Evolutionary conservation across 176 grass and related monocot genomes (phyloP), one percentile per base, ranked within the genome.

Genomic region (Triticum urartu): DNA sequence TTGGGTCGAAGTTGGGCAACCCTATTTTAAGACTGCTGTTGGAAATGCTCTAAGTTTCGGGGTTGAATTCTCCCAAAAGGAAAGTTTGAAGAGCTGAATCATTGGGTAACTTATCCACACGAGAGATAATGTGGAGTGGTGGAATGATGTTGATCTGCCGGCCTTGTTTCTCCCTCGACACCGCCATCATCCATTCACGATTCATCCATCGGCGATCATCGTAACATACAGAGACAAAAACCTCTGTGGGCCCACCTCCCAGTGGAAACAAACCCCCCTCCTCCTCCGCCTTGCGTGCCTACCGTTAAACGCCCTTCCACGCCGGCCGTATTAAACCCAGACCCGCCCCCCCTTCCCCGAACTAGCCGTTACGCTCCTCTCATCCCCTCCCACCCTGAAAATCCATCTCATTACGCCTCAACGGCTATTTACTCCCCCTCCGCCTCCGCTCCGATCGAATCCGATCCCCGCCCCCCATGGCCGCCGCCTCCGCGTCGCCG

Each of bases 361-460:
- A 39, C 84, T 92, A 92, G 87, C 87, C 84, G 74, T 80, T 86
- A 66, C 80, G 48, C 9, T 59, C 26, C 48, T 9, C 6, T 18
- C 35, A 5, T 2, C 34, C 6, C 77, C 4, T 64, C 58, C 14
- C 72, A 26, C 66, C 56, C 54, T 9, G 25, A 58, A 84, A 89
- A 83, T 68, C 80, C 79, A 12, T 42, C 64, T 28, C 76, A 20
- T 12, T 4, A 33, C n/a, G 13, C 38, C 68, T 62, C 75, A 83
- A 84, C 89, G 89, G 79, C 78, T 79, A 82, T 69, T 77, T 78
- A 59, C 54, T 21, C 54, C 43, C 8, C 10, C 26, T 5, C 6
- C 52, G 3, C 18, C 40, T 64, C 11, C 79, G 1, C 63, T 59
- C 64, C 42, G 79, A 34, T 58, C 52, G 52, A 58, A 58, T 86